phyloP scores from a whole-genome alignment of 1,139 yeast genomes.

The Zygosaccharomyces sapae region DNA sequence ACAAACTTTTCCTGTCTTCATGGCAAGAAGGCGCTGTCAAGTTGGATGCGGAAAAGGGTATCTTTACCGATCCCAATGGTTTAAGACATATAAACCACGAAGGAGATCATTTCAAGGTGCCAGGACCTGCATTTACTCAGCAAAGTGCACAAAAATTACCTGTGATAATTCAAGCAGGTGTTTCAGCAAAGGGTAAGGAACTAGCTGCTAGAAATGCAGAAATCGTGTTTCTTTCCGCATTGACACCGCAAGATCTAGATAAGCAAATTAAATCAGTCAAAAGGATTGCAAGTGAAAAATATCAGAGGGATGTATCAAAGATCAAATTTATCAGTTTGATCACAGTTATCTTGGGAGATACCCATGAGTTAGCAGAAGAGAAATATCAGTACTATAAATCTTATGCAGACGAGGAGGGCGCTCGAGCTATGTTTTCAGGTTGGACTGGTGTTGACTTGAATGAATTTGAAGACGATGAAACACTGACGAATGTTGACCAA shows the following conservation, averaged over 20 bases:
- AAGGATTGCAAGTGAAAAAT: constrained; percentile 25
- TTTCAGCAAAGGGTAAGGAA: constrained; percentile 43
- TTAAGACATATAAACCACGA: constrained; percentile 42
- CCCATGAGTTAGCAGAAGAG: constrained; percentile 37
- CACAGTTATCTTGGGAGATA: constrained; percentile 34
- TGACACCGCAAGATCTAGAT: constrained; percentile 25
- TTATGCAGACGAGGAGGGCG: constrained; percentile 35
- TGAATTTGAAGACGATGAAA: constrained; percentile 35
- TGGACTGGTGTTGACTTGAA: constrained; percentile 38
- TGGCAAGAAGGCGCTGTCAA: constrained; percentile 48
- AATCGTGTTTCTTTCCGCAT: constrained; percentile 40
- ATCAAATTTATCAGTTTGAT: constrained; percentile 33
- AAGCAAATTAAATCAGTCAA: constrained; percentile 26
- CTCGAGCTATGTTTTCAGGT: constrained; percentile 36
- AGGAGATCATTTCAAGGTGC: constrained; percentile 43
- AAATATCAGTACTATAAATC: constrained; percentile 26
- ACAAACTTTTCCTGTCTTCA: constrained; percentile 42
- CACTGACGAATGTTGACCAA: constrained; percentile 30
- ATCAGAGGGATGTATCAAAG: constrained; percentile 32
- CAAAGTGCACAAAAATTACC: constrained; percentile 47
- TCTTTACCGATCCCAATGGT: constrained; percentile 42
- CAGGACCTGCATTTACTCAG: constrained; percentile 45
- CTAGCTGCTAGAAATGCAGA: constrained; percentile 48
- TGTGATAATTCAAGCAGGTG: constrained; percentile 47
- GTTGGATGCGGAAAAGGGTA: constrained; percentile 36